Conservation (phyloP, 352 stramenopile species). For the Paralagenidium karlingii region DNA sequence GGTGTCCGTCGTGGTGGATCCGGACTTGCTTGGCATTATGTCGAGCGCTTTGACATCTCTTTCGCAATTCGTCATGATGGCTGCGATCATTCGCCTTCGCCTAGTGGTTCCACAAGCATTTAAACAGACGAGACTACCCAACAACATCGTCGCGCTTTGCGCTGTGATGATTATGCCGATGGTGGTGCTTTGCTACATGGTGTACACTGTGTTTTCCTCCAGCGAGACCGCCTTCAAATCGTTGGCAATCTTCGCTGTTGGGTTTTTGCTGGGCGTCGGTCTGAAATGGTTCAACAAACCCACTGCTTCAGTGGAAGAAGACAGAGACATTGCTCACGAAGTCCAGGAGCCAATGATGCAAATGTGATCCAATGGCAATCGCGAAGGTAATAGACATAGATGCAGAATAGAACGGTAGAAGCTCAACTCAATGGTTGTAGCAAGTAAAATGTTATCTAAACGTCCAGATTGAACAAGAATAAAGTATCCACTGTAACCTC, state of each 20-base stretch:
- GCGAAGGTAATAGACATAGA: no score
- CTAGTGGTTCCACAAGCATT: constrained; percentile 49
- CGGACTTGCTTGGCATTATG: constrained; percentile 59
- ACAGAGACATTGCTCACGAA: no score
- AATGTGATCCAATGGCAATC: no score
- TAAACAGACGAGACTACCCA: constrained; percentile 39
- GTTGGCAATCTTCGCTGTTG: not conserved
- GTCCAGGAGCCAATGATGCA: no score
- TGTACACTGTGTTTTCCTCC: not conserved
- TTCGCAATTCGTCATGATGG: constrained; percentile 83
- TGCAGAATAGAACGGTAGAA: no score
- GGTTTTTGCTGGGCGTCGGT: not conserved
- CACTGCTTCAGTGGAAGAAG: no score
- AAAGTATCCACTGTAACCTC: no score
- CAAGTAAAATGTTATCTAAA: no score
- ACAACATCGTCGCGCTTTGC: constrained; percentile 18
- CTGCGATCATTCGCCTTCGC: constrained; percentile 80
- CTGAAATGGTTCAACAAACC: no score
- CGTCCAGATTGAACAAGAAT: no score
- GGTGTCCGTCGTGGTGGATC: no score
- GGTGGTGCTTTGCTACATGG: constrained; percentile 25
- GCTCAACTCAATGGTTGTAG: no score
- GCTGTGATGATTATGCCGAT: constrained; percentile 19
- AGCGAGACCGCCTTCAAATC: not conserved
- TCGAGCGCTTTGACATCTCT: constrained; percentile 78